Percentiles rank a stretch among this genome's conserved stretches.
Evolutionary conservation across 805 yeast genomes (phyloP).

Genomic region (Pichia sporocuriosa): DNA sequence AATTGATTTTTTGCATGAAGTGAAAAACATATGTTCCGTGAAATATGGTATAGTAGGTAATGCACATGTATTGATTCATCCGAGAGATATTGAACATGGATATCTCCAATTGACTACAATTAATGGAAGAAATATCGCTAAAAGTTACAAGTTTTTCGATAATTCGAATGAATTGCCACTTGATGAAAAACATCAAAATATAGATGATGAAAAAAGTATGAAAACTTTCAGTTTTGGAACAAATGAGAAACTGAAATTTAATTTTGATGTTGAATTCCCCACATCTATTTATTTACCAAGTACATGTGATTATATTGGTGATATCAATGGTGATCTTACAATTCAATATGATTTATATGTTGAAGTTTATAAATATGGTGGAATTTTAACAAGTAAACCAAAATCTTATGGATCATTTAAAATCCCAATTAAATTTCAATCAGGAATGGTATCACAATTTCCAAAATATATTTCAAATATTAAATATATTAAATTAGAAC

Average conservation of each 20-base stretch:
- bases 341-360: conserved; percentile 4
- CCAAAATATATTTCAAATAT: neutral
- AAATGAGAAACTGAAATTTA: conserved; percentile 1
- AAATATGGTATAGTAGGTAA: conserved; percentile 7
- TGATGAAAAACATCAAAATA: neutral
- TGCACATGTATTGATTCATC: conserved; percentile 2
- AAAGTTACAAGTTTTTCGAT: conserved; percentile 2
- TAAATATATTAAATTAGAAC: neutral
- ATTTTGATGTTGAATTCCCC: conserved; percentile 7
- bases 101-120: neutral
- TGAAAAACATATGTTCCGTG: neutral
- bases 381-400: neutral
- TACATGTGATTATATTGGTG: conserved; percentile 5
- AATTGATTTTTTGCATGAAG: conserved; percentile 3
- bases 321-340: conserved; percentile 2
- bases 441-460: conserved; percentile 3
- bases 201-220: neutral
- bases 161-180: conserved; percentile 1
- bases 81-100: neutral
- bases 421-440: conserved; percentile 6
- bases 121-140: neutral
- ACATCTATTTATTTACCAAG: conserved; percentile 6
- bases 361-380: conserved; percentile 6
- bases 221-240: neutral
- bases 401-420: neutral